Evolutionary conservation across 1,139 yeast species (phyloP).

Genomic region (Pichia sp.): DNA sequence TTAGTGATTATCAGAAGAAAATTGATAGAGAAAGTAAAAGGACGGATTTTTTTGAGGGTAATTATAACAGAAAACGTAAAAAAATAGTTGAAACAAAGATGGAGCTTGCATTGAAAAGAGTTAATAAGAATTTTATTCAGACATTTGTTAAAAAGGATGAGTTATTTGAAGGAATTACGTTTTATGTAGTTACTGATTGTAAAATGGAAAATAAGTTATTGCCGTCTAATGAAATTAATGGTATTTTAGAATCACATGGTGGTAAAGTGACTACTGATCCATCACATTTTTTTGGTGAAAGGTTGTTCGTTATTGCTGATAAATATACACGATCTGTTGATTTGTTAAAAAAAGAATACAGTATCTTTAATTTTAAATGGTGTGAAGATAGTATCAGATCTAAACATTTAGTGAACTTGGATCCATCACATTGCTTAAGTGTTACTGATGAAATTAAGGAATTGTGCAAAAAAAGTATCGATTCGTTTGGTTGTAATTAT

Average conservation of each 20-base stretch:
- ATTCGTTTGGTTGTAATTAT: slow-evolving; percentile 52
- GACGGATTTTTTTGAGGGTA: slow-evolving; percentile 8
- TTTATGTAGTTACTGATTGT: slow-evolving; percentile 31
- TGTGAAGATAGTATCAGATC: slow-evolving; percentile 55
- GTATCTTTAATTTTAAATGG: slow-evolving; percentile 67
- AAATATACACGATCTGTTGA: slow-evolving; percentile 42
- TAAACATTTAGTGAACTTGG: slow-evolving; percentile 44
- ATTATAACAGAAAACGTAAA: slow-evolving; percentile 8
- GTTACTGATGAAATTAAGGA: slow-evolving; percentile 30
- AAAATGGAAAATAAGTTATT: slow-evolving; percentile 25
- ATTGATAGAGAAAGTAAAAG: slow-evolving; percentile 4
- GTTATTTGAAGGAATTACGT: slow-evolving; percentile 33
- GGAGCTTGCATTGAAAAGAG: slow-evolving; percentile 15
- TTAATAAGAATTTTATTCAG: slow-evolving; percentile 15
- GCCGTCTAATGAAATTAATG: slow-evolving; percentile 32
- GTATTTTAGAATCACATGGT: slow-evolving; percentile 43
- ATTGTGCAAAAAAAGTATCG: slow-evolving; percentile 33
- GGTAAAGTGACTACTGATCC: slow-evolving; percentile 34
- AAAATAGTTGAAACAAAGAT: slow-evolving; percentile 16
- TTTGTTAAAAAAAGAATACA: slow-evolving; percentile 41
- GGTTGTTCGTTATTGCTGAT: slow-evolving; percentile 42
- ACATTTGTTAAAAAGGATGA: slow-evolving; percentile 11
- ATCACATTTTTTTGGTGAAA: slow-evolving; percentile 16
- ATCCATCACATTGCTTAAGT: slow-evolving; percentile 49
- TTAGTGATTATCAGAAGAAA: slow-evolving; percentile 41